Evolutionary conservation across 169 alveolate species (phyloP).

Genomic region (Theileria orientalis): DNA sequence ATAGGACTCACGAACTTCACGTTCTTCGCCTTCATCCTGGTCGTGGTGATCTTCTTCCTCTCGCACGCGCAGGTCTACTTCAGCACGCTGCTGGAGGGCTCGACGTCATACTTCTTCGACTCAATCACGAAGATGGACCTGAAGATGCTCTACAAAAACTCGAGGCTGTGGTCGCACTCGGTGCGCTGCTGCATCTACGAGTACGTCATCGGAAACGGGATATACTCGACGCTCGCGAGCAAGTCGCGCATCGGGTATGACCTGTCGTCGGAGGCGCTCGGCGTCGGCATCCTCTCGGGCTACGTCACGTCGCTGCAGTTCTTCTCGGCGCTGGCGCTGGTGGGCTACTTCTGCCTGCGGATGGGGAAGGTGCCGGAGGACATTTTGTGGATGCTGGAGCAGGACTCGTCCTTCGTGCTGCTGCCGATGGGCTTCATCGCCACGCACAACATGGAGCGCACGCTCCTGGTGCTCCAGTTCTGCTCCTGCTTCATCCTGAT

Average conservation of each 20-base stretch:
- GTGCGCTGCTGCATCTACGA: slow-evolving; percentile 71
- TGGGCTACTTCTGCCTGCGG: slow-evolving; percentile 34
- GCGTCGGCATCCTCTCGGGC: slow-evolving; percentile 54
- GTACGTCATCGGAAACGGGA: slow-evolving; percentile 72
- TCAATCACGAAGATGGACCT: slow-evolving; percentile 50
- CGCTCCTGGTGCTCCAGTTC: slow-evolving; percentile 69
- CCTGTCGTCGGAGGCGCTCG: slow-evolving; percentile 54
- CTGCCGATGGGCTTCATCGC: slow-evolving; percentile 57
- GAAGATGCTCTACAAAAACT: slow-evolving; percentile 52
- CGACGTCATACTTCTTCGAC: slow-evolving; percentile 27
- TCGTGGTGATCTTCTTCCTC: slow-evolving; percentile 62
- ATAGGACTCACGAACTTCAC: slow-evolving; percentile 71
- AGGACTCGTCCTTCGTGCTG: slow-evolving; percentile 49
- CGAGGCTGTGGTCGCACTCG: slow-evolving; percentile 75
- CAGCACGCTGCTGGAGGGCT: slow-evolving; percentile 55
- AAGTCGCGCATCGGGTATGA: slow-evolving; percentile 67
- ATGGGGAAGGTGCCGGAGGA: slow-evolving; percentile 20
- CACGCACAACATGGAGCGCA: slow-evolving; percentile 63
- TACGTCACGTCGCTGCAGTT: slow-evolving; percentile 48
- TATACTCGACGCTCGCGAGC: slow-evolving; percentile 70
- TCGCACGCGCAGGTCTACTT: slow-evolving; percentile 65
- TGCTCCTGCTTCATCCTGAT: slow-evolving; percentile 69
- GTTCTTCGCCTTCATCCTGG: slow-evolving; percentile 65
- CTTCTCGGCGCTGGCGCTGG: slow-evolving; percentile 43
- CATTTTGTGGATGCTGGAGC: slow-evolving; percentile 61